Conservation (phyloP, 148 eudicot genomes). For the Spergularia marina region DNA sequence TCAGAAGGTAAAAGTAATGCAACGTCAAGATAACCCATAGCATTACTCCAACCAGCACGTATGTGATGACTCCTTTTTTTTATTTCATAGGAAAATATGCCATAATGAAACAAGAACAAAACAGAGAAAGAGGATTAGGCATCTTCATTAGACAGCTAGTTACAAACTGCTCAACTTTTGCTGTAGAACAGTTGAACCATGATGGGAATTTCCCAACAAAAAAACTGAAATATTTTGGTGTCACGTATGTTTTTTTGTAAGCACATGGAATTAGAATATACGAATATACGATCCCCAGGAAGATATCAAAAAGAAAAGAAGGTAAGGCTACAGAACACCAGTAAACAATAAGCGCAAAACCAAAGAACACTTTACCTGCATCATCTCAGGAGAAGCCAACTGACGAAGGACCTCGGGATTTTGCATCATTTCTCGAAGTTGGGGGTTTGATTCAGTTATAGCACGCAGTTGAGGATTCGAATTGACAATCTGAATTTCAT, state of each 20-base stretch:
- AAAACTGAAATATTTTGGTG: neutral
- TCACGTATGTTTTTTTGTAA: no score
- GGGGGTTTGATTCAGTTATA: constrained; percentile 77
- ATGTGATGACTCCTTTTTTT: neutral
- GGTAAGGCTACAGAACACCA: neutral
- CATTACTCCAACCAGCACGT: neutral
- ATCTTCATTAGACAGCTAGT: no score
- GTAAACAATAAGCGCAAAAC: neutral
- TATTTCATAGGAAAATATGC: no score
- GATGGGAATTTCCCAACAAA: no score
- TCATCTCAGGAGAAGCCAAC: constrained; percentile 69
- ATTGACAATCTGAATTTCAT: constrained; percentile 46
- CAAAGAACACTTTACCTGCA: constrained; percentile 58
- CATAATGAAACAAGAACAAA: no score
- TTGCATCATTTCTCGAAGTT: constrained; percentile 92
- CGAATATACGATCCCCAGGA: neutral
- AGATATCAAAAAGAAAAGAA: neutral
- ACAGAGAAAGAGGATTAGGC: no score
- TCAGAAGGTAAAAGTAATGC: neutral
- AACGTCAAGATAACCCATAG: neutral
- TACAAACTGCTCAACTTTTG: no score
- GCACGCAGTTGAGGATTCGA: constrained; percentile 68
- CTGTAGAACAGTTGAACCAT: no score
- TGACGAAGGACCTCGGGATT: constrained; percentile 82
- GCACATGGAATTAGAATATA: neutral